phyloP scores from a whole-genome alignment of 140 eudicot genomes.

The Flaveria floridana region DNA sequence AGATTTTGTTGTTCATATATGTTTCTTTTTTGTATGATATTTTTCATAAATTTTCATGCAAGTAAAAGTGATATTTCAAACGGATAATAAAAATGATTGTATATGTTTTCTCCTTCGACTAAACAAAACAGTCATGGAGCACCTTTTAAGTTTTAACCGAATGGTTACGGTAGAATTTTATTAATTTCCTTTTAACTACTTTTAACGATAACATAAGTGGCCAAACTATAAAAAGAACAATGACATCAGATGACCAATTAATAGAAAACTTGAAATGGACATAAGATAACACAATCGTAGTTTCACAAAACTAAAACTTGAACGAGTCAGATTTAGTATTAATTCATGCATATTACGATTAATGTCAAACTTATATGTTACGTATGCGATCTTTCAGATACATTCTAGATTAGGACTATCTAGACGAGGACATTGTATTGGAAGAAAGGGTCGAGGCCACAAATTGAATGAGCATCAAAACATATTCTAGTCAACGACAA shows the following conservation, averaged over 20 bases:
- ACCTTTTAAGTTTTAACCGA: too few species aligned
- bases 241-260: too few species aligned
- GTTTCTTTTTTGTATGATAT: too few species aligned
- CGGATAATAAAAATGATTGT: too few species aligned
- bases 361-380: background rate
- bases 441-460: slow-evolving; percentile 15
- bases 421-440: background rate
- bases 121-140: background rate
- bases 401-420: background rate
- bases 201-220: background rate
- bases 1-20: background rate
- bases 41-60: too few species aligned
- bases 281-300: too few species aligned
- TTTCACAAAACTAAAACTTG: too few species aligned
- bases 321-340: background rate
- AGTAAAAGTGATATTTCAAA: too few species aligned
- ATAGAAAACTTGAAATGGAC: too few species aligned
- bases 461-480: slow-evolving; percentile 18
- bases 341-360: background rate
- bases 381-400: slow-evolving; percentile 5
- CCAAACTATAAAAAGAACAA: background rate
- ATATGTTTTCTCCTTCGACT: background rate
- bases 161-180: background rate
- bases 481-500: slow-evolving; percentile 15
- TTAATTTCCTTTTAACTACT: background rate